phyloP scores from a whole-genome alignment of 805 yeast genomes.

The Myxozyma sirexii region DNA sequence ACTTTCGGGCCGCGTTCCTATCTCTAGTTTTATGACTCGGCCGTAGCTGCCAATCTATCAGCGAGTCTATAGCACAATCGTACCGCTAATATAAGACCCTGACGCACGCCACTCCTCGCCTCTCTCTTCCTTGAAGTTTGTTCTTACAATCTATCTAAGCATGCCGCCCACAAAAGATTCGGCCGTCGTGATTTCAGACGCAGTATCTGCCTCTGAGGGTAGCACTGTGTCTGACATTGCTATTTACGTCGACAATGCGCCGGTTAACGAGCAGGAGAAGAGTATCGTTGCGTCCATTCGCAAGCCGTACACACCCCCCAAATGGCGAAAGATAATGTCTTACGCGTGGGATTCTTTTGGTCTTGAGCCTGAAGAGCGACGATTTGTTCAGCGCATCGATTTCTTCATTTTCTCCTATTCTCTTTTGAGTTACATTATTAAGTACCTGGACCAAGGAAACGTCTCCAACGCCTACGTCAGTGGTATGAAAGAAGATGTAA shows the following conservation, averaged over 20 bases:
- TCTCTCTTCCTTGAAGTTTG: no score
- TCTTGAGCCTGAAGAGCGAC: conserved; percentile 47
- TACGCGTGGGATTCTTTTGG: conserved; percentile 6
- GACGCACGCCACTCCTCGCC: no score
- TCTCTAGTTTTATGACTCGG: no score
- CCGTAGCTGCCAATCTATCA: no score
- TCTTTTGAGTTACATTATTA: conserved; percentile 67
- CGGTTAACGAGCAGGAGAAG: not conserved
- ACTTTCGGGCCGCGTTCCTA: no score
- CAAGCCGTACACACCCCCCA: conserved; percentile 7
- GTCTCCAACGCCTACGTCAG: conserved; percentile 65
- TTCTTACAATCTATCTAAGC: no score
- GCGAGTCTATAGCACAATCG: no score
- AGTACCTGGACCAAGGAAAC: conserved; percentile 63
- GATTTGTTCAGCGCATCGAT: conserved; percentile 57
- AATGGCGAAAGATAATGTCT: conserved; percentile 6
- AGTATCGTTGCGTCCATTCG: not conserved
- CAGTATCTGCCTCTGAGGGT: not conserved
- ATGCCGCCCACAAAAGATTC: not conserved
- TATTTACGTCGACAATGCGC: not conserved
- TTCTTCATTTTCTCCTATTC: conserved; percentile 56
- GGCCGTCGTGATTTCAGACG: not conserved
- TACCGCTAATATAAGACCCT: no score
- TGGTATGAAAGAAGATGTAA: conserved; percentile 55
- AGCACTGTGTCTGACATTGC: not conserved